phyloP scores from a whole-genome alignment of 1,139 yeast genomes.

The Hansenula sp. region DNA sequence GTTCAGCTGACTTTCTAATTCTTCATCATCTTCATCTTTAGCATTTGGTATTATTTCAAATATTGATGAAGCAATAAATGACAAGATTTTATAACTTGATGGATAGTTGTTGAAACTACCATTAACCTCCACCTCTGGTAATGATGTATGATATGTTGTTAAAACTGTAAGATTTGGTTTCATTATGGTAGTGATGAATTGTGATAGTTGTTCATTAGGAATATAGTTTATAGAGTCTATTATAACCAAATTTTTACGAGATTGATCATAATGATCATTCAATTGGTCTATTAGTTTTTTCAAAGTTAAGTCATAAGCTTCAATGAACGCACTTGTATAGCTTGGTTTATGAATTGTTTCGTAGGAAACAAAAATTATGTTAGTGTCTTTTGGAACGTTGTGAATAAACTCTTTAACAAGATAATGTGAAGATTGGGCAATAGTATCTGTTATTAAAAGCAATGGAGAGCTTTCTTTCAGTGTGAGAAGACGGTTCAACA shows the following conservation, averaged over 20 bases:
- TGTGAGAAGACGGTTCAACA: slow-evolving; percentile 58
- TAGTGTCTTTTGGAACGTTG: slow-evolving; percentile 29
- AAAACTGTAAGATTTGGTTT: slow-evolving; percentile 51
- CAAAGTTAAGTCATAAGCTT: slow-evolving; percentile 33
- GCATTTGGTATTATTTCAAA: slow-evolving; percentile 49
- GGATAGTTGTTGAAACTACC: slow-evolving; percentile 43
- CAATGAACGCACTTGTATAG: slow-evolving; percentile 47
- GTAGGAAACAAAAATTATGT: slow-evolving; percentile 53
- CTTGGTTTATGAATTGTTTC: slow-evolving; percentile 55
- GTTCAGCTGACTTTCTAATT: slow-evolving; percentile 38
- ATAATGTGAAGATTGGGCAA: slow-evolving; percentile 60
- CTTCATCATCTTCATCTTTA: slow-evolving; percentile 44
- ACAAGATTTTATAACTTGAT: slow-evolving; percentile 42
- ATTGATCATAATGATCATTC: slow-evolving; percentile 22
- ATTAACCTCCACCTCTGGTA: slow-evolving; percentile 30
- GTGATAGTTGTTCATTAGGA: slow-evolving; percentile 40
- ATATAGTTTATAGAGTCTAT: slow-evolving; percentile 72
- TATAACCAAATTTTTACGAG: slow-evolving; percentile 28
- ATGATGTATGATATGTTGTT: slow-evolving; percentile 58
- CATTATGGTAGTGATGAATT: slow-evolving; percentile 52
- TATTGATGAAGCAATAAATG: slow-evolving; percentile 69
- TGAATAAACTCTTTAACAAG: slow-evolving; percentile 56
- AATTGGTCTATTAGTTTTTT: slow-evolving; percentile 27
- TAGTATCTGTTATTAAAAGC: slow-evolving; percentile 61
- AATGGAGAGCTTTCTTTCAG: slow-evolving; percentile 75